phyloP scores from a whole-genome alignment of 1,284 basidiomycete genomes.

The Ganoderma sp. region DNA sequence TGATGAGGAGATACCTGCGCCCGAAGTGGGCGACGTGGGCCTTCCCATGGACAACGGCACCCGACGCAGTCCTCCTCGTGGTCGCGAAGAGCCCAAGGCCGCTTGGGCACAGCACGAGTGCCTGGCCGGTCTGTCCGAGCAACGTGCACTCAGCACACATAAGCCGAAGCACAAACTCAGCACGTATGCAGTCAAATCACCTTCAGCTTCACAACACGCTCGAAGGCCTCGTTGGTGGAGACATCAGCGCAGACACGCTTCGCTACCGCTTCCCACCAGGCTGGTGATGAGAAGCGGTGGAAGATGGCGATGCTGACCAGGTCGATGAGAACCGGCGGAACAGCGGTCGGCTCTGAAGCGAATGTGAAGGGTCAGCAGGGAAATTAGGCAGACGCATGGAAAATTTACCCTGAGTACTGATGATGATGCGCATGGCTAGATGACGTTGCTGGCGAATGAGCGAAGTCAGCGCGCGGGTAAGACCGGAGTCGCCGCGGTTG shows the following conservation, averaged over 20 bases:
- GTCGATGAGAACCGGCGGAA: slow-evolving; percentile 71
- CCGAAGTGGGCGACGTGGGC: slow-evolving; percentile 47
- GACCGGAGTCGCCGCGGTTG: slow-evolving; percentile 45
- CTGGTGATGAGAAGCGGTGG: slow-evolving; percentile 75
- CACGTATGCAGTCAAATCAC: slow-evolving; percentile 42
- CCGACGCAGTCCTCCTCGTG: slow-evolving; percentile 21
- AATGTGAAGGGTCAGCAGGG: neutral
- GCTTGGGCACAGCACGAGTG: slow-evolving; percentile 66
- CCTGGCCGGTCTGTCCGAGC: slow-evolving; percentile 61
- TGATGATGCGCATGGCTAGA: slow-evolving; percentile 71
- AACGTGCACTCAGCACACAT: neutral
- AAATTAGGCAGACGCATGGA: neutral
- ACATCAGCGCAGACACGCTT: slow-evolving; percentile 72
- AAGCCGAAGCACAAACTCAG: neutral
- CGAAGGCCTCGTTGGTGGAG: slow-evolving; percentile 61
- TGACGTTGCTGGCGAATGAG: slow-evolving; percentile 75
- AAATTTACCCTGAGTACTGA: slow-evolving; percentile 68
- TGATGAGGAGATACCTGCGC: slow-evolving; percentile 57
- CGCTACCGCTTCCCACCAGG: slow-evolving; percentile 73
- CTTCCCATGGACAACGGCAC: slow-evolving; percentile 1
- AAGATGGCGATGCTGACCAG: slow-evolving; percentile 68
- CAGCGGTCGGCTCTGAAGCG: slow-evolving; percentile 70
- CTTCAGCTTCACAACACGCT: slow-evolving; percentile 67
- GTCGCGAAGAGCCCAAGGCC: slow-evolving; percentile 50
- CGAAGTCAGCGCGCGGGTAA: slow-evolving; percentile 63